Conservation (phyloP, 768 basidiomycete genomes). For the Lactifluus echinatus region DNA sequence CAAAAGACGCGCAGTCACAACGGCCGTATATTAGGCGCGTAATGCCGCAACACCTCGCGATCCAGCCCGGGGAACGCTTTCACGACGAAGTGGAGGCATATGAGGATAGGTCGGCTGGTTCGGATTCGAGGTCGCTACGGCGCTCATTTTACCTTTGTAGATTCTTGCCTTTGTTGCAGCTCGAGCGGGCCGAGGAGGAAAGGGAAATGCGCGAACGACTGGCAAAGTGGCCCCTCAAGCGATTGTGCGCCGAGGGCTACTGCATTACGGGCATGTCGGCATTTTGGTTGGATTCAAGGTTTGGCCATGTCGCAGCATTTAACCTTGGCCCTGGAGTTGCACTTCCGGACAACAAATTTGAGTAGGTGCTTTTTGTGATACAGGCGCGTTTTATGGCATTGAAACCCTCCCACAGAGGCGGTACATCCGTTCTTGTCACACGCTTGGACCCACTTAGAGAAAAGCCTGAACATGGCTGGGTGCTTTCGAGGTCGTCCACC, state of each 20-base stretch:
- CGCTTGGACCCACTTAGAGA: conserved; percentile 54
- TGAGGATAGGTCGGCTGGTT: conserved; percentile 42
- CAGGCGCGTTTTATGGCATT: not conserved
- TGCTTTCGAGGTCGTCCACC: conserved; percentile 41
- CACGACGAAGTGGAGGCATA: conserved; percentile 48
- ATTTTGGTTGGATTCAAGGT: conserved; percentile 60
- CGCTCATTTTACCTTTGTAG: too few species aligned
- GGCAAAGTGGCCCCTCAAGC: conserved; percentile 53
- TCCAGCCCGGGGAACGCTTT: conserved; percentile 34
- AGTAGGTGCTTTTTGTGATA: conserved; percentile 38
- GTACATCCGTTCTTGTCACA: conserved; percentile 59
- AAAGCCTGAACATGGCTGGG: conserved; percentile 42
- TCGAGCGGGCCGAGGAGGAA: conserved; percentile 61
- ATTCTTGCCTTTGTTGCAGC: conserved; percentile 39
- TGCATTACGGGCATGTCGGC: conserved; percentile 55
- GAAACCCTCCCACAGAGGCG: conserved; percentile 39
- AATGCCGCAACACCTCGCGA: conserved; percentile 28
- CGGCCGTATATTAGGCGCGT: conserved; percentile 34
- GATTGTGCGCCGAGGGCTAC: conserved; percentile 63
- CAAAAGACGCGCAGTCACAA: conserved; percentile 18
- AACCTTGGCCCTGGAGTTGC: conserved; percentile 49
- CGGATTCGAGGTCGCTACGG: too few species aligned
- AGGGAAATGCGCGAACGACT: conserved; percentile 53
- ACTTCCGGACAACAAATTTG: conserved; percentile 61
- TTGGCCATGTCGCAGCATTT: conserved; percentile 61